These are phyloP conservation scores for Epicoccum sorghinum DNA, from an alignment of 2,329 filamentous ascomycete genomes.

Conservation along the genomic window DNA sequence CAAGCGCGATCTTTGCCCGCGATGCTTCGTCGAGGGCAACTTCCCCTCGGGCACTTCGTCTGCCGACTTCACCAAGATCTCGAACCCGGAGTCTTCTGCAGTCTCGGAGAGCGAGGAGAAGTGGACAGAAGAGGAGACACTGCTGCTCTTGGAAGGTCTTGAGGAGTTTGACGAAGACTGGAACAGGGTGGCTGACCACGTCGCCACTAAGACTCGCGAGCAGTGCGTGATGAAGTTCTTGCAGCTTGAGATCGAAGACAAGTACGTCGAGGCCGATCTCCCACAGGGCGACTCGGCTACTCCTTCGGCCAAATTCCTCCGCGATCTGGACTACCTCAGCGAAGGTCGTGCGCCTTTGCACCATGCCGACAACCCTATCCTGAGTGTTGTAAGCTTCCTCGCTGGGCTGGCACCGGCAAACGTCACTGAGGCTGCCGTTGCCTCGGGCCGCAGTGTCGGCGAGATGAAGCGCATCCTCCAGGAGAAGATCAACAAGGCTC, in stretches of 20 bases:
- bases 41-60: slow-evolving; percentile 80
- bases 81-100: slow-evolving; percentile 82
- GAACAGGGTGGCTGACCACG: slow-evolving; percentile 89
- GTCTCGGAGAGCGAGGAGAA: slow-evolving; percentile 83
- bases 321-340: slow-evolving; percentile 66
- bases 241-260: slow-evolving; percentile 95
- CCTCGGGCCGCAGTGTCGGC: slow-evolving; percentile 84
- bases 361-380: slow-evolving; percentile 92
- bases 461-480: slow-evolving; percentile 82
- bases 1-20: slow-evolving; percentile 89
- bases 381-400: slow-evolving; percentile 94
- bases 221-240: slow-evolving; percentile 97
- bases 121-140: slow-evolving; percentile 88
- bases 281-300: slow-evolving; percentile 53
- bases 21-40: slow-evolving; percentile 84
- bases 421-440: slow-evolving; percentile 76
- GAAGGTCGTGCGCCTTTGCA: slow-evolving; percentile 86
- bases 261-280: slow-evolving; percentile 85
- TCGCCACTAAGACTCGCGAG: slow-evolving; percentile 87
- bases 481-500: slow-evolving; percentile 73
- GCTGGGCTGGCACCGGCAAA: slow-evolving; percentile 88
- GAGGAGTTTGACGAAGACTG: slow-evolving; percentile 96
- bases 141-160: slow-evolving; percentile 88
- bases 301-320: slow-evolving; percentile 51
- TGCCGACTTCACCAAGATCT: slow-evolving; percentile 84